Evolutionary conservation across 164 flowering plant genomes (phyloP).

Genomic region (Sedum album): DNA sequence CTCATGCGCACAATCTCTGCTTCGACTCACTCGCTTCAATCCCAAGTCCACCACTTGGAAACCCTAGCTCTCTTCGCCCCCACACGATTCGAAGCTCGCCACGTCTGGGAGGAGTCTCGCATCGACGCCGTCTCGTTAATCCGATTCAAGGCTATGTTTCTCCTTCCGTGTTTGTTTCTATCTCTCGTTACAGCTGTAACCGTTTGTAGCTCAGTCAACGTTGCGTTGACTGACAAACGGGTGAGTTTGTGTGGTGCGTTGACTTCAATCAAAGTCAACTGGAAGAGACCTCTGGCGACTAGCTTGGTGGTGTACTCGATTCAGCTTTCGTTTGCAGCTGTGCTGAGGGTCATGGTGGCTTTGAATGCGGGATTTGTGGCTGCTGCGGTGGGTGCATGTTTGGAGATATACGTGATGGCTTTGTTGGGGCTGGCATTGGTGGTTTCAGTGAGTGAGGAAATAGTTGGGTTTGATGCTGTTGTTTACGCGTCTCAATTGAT

Average conservation of each 20-base stretch:
- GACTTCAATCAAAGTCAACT: slow-evolving; percentile 17
- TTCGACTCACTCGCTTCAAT: slow-evolving; percentile 19
- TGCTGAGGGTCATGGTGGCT: slow-evolving; percentile 7
- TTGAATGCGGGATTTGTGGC: slow-evolving; percentile 6
- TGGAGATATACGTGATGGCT: slow-evolving; percentile 36
- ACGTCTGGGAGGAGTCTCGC: slow-evolving; percentile 30
- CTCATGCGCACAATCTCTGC: slow-evolving; percentile 25
- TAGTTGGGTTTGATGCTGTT: slow-evolving; percentile 36
- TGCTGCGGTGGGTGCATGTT: slow-evolving; percentile 15
- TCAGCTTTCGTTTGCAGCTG: slow-evolving; percentile 13
- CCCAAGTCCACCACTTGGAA: slow-evolving; percentile 28
- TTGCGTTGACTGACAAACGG: slow-evolving; percentile 11
- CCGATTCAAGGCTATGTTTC: slow-evolving; percentile 20
- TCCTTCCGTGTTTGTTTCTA: slow-evolving; percentile 26
- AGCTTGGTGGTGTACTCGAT: slow-evolving; percentile 22
- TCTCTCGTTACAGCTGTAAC: slow-evolving; percentile 31
- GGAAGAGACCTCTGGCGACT: slow-evolving; percentile 31
- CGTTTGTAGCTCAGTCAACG: slow-evolving; percentile 21
- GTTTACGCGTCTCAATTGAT: slow-evolving; percentile 31
- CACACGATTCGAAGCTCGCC: slow-evolving; percentile 31
- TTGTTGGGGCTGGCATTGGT: slow-evolving; percentile 39
- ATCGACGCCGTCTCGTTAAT: slow-evolving; percentile 26
- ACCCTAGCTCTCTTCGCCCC: slow-evolving; percentile 19
- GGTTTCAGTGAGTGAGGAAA: slow-evolving; percentile 41
- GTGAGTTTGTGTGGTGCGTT: slow-evolving; percentile 14